These are phyloP conservation scores for Exophiala oligosperma DNA, from an alignment of 2,329 filamentous ascomycete genomes.

Conservation along the genomic window DNA sequence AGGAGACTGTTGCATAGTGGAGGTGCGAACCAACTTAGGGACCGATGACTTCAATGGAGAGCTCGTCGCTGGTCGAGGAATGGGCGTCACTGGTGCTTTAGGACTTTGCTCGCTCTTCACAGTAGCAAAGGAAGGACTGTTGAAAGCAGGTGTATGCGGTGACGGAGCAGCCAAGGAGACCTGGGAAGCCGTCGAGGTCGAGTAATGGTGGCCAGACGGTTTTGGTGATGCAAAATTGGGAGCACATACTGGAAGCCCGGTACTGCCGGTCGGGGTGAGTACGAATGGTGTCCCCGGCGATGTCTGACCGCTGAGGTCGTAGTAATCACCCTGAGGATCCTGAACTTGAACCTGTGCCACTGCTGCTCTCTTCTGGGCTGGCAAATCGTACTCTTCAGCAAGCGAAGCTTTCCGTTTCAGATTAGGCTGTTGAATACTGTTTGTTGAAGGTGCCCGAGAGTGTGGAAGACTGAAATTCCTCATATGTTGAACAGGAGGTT, in stretches of 20 bases:
- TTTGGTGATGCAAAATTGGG: slow-evolving; percentile 42
- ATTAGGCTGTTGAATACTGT: slow-evolving; percentile 7
- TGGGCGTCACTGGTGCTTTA: slow-evolving; percentile 41
- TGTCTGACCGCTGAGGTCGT: slow-evolving; percentile 45
- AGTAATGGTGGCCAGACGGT: slow-evolving; percentile 43
- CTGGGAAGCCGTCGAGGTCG: slow-evolving; percentile 42
- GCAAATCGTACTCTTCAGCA: slow-evolving; percentile 48
- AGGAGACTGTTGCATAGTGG: slow-evolving; percentile 61
- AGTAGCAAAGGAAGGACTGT: slow-evolving; percentile 47
- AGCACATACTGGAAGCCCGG: slow-evolving; percentile 41
- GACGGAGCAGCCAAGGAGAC: slow-evolving; percentile 50
- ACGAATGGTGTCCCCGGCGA: slow-evolving; percentile 52
- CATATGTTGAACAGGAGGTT: not conserved
- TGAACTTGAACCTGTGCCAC: slow-evolving; percentile 46
- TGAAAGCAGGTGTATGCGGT: slow-evolving; percentile 48
- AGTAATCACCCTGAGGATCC: slow-evolving; percentile 57
- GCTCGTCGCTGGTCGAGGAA: slow-evolving; percentile 39
- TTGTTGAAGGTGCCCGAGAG: slow-evolving; percentile 12
- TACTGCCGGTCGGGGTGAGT: slow-evolving; percentile 48
- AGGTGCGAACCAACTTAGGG: slow-evolving; percentile 66
- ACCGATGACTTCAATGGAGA: slow-evolving; percentile 50
- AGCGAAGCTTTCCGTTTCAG: slow-evolving; percentile 28
- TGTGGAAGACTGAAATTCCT: slow-evolving; percentile 11
- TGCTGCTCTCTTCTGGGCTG: slow-evolving; percentile 50
- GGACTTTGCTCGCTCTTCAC: slow-evolving; percentile 47